Evolutionary conservation across 352 stramenopile genomes (phyloP), one percentile per base, ranked within the genome.

Genomic region (Phytophthora macrochlamydospora): DNA sequence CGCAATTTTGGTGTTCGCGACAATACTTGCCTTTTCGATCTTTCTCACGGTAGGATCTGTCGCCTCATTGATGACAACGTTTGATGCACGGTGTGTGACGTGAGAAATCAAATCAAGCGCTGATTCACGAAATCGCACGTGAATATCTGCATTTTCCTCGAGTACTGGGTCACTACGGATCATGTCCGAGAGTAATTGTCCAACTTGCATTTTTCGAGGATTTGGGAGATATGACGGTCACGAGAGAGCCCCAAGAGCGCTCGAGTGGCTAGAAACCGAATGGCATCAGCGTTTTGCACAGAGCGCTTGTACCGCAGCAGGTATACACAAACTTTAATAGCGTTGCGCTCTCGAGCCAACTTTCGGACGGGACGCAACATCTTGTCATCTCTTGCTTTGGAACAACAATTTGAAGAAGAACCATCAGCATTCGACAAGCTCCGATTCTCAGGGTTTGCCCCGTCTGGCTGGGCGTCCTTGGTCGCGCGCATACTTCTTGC

Each of bases 171-270:
- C 89, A 56, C 81, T 81, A 28, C 90, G 86, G 55, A 97, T 94
- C 62, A 95, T 81, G 54, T 97, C 90, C 0, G 89, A 95, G 7
- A 97, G 69, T 14, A 96, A 42, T 55, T 95, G 87, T 2, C 86
- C 85, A 3, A 96, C 72, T 52, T 95, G 87, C 90, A 97, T 97
- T 48, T 95, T 94, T 97, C 88, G 4, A 97, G 63, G 58, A 97
- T 95, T 63, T 97, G 90, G 0, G 88, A 87, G 56, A 97, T 95
- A 32, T 96, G 89, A 2, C 86, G 78, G 57, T 97, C 90, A 32
- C 90, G 81, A n/a, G 90, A 86, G 8, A 97, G 64, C 0, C 90
- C 90, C 12, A 96, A 60, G 11, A 97, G 67, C 6, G 85, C 87
- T n/a, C 87, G 83, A 13, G 89, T 94, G 1, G 90, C 82, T 13